Percentiles rank a stretch among this genome's conserved stretches.
Evolutionary conservation across 495 filamentous ascomycete genomes (phyloP).

Genomic region (Talaromyces adpressus): DNA sequence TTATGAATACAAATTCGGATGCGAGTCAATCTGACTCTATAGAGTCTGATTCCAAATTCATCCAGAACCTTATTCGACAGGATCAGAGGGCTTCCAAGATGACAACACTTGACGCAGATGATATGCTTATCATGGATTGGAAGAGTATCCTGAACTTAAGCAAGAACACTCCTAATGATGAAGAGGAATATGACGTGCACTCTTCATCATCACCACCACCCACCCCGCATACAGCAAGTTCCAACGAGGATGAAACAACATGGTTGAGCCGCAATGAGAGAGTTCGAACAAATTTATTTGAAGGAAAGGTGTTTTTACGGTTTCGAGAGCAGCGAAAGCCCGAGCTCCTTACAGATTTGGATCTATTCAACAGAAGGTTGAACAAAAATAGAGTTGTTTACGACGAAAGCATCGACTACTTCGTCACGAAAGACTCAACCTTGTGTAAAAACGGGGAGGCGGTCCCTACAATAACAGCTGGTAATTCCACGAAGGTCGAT

Average conservation of each 20-base stretch:
- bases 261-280: background rate
- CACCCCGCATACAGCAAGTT: background rate
- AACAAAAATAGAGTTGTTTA: slow-evolving; percentile 20
- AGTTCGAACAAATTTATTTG: background rate
- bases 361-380: background rate
- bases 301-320: background rate
- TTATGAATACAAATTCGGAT: background rate
- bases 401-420: background rate
- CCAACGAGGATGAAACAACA: background rate
- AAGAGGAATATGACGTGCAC: too few species aligned
- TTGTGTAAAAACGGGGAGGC: background rate
- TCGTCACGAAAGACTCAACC: background rate
- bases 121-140: slow-evolving; percentile 55
- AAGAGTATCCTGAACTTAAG: slow-evolving; percentile 49
- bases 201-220: background rate
- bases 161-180: slow-evolving; percentile 34
- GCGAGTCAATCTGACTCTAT: slow-evolving; percentile 9
- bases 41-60: slow-evolving; percentile 8
- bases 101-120: slow-evolving; percentile 36
- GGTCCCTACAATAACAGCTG: background rate
- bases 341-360: slow-evolving; percentile 19
- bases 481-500: background rate
- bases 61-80: background rate
- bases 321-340: background rate
- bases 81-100: background rate